Evolutionary conservation across 345 rosid genomes (phyloP), one percentile per base, ranked within the genome.

Genomic region (Trapa bicornis): DNA sequence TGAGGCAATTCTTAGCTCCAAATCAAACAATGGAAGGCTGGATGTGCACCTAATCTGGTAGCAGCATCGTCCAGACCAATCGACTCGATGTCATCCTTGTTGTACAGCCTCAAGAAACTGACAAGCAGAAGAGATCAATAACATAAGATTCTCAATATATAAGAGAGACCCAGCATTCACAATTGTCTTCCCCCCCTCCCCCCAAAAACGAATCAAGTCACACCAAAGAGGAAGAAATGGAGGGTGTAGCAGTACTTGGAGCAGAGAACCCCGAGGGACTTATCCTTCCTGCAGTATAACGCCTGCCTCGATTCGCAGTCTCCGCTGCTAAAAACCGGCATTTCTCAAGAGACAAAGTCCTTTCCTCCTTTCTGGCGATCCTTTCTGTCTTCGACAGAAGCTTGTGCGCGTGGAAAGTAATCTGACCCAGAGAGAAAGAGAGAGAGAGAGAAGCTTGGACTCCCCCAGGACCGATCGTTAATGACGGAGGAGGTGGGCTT

Each of bases 61-160:
- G 96, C 92, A 16, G 97, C 96, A 63, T 78, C 91, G 58, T 91
- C 92, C n/a, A 91, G 86, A 54, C 87, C 92, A 71, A 91, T 86
- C 64, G 80, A 68, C 36, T 84, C 81, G 39, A 75, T 78, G 12
- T 66, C 87, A 13, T 75, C 85, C 22, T 72, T 80, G 48, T 82
- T 75, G 65, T 86, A 90, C 60, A 88, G 68, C 48, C 43, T 80
- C 84, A 86, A 22, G 75, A 90, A 90, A 63, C 95, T 86, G 71
- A 45, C 32, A 37, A 45, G 32, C 29, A 36, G 1, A 54, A 50
- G 37, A 58, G 16, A 58, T 11, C 63, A 58, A 58, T 11, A 5
- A 9, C 5, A 58, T 33, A 45, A 66, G 50, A 11, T 15, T 37
- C 1, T 47, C 50, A 58, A 32, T 48, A 33, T 15, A 69, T 37